Conservation (phyloP, 331 rosid species). For the Malus hybrid region DNA sequence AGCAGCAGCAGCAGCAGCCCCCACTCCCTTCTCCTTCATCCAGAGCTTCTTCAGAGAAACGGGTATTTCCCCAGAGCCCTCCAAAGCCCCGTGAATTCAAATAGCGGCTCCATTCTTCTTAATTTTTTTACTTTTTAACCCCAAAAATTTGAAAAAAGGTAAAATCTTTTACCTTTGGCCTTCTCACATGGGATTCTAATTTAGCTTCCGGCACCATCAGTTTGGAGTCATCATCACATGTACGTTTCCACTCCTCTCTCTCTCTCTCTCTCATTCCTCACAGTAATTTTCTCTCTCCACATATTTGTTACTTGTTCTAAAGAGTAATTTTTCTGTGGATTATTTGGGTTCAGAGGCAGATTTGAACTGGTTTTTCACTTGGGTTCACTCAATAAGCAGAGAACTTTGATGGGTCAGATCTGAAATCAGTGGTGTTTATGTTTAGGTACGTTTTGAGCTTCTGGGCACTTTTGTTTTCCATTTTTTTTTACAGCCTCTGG, state of each 20-base stretch:
- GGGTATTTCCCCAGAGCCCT: not conserved
- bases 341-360: not conserved
- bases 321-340: not conserved
- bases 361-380: not conserved
- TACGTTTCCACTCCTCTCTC: conserved; percentile 14
- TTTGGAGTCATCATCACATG: conserved; percentile 31
- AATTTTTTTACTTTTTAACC: no score
- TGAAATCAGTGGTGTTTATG: not conserved
- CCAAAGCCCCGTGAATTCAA: not conserved
- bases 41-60: no score
- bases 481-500: not conserved
- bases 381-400: not conserved
- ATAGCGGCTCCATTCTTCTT: not conserved
- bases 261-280: not conserved
- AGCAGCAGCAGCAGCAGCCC: no score
- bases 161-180: not conserved
- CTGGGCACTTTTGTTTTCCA: not conserved
- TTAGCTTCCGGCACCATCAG: conserved; percentile 17
- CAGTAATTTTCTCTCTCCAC: not conserved
- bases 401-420: conserved; percentile 5
- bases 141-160: not conserved
- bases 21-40: no score
- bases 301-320: not conserved
- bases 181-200: conserved; percentile 32
- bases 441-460: not conserved